Base-by-base conservation (phyloP, 371 early-diverging fungal genomes). In the Lichtheimia ramosa region DNA sequence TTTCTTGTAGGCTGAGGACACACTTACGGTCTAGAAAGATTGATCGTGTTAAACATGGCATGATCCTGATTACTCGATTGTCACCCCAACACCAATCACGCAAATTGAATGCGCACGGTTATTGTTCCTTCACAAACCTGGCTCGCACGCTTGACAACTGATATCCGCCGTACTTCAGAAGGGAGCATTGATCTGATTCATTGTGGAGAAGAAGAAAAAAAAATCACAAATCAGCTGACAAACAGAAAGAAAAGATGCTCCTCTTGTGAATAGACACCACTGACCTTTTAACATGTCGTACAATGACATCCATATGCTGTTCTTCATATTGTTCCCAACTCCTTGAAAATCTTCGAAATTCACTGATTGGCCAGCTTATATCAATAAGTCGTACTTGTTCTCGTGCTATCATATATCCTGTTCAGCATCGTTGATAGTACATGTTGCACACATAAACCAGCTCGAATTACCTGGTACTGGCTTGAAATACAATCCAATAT, bases 401-500 rank as follows among this genome's bases (percentile, higher is more conserved):
- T 25, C 56, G 56, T 25, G 42, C 56, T 55, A 41, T 16, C 2
- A 46, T 46, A 18, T 46, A 21, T 34, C 10, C 10, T 34, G 34
- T 34, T 34, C 34, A 34, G 34, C 34, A 46, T 46, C 46, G 21
- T n/a, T 13, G 12, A 6, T 18, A 8, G 21, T 2, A 46, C 16
- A 16, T 43, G 18, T 3, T 14, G 15, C n/a, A 46, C 46, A n/a
- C 18, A 21, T 5, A n/a, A n/a, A n/a, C 3, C n/a, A 21, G 46
- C n/a, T 46, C 21, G 21, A 49, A 14, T 41, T 71, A 84, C 87
- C 76, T 70, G 75, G 68, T 58, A 78, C 78, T 14, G 81, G 74
- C 34, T 81, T 77, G 20, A 91, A 77, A 43, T 70, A 70, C 27
- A 97, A 73, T 0, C 96, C 98, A 63, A 98, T 84, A 71, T 95